phyloP scores from a whole-genome alignment of 306 rosid genomes.

The Arachis hypogaea region DNA sequence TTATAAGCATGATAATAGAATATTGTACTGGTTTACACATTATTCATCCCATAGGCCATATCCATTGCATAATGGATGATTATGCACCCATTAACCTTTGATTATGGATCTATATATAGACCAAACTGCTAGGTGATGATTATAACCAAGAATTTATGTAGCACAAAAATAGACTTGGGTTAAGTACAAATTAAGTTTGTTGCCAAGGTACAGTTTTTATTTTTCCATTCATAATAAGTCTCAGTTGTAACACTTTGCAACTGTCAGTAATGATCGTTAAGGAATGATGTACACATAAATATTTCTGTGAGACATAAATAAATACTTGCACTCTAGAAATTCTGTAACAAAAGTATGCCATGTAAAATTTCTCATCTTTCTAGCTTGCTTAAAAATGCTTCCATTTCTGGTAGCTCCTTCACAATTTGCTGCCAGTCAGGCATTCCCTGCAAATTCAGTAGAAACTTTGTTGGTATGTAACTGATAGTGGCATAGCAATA shows the following conservation, averaged over 20 bases:
- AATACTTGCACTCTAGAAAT: slow-evolving; percentile 14
- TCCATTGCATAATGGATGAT: background rate
- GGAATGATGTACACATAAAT: slow-evolving; percentile 20
- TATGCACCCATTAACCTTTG: background rate
- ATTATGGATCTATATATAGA: background rate
- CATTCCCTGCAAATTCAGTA: slow-evolving; percentile 71
- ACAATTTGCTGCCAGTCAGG: slow-evolving; percentile 93
- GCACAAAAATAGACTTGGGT: slow-evolving; percentile 4
- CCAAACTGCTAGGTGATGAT: background rate
- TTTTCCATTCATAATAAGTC: background rate
- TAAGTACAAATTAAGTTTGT: slow-evolving; percentile 2
- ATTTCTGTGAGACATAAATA: background rate
- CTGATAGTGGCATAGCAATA: slow-evolving; percentile 6
- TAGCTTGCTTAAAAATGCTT: slow-evolving; percentile 87
- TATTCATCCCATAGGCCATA: too few species aligned
- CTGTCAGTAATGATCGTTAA: slow-evolving; percentile 8
- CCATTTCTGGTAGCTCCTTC: slow-evolving; percentile 87
- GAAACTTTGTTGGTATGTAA: slow-evolving; percentile 7
- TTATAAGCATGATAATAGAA: too few species aligned
- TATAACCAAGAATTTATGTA: background rate
- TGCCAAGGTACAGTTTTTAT: slow-evolving; percentile 8
- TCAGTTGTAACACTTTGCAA: slow-evolving; percentile 26
- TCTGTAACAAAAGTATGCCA: slow-evolving; percentile 10
- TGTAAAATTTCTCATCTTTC: slow-evolving; percentile 59
- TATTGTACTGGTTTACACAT: too few species aligned